Evolutionary conservation across 331 rosid species (phyloP), one percentile per base, ranked within the genome.

Genomic region (Cydonia oblonga): DNA sequence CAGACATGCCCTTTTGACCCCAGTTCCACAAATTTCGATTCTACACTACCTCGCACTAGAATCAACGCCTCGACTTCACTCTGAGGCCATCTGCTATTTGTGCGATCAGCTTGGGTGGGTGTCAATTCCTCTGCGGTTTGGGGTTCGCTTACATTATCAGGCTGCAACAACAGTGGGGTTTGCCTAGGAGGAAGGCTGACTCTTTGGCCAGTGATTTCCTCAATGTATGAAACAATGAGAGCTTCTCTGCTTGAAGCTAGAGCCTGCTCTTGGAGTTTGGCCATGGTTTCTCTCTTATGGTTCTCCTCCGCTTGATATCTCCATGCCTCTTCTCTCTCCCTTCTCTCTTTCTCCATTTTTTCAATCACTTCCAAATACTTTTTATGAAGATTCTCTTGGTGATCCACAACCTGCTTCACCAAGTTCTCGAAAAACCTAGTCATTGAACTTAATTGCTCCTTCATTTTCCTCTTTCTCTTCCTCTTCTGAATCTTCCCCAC

Each of bases 151-250:
- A 26, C 19, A 65, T 49, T 9, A 68, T 44, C 64, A 23, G 68
- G 46, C 38, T 62, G 79, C 42, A 51, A 62, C 65, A 76, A 12
- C 15, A 70, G n/a, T 51, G 70, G 70, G 64, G 9, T 33, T 30
- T 32, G 7, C 71, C 71, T 63, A 51, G 76, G 28, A 54, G 82
- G 78, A 67, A 72, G 64, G 22, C 7, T 38, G 24, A 79, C 53
- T 28, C 52, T 73, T 68, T 73, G 78, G 61, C 82, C 78, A 2
- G 78, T 79, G 75, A 79, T 79, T 66, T 79, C 62, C 75, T 73
- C 82, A 29, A 79, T 49, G 82, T 79, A 73, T 25, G 78, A 79
- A 24, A 79, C 75, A 58, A 79, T 73, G 24, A 66, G 46, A 20
- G 75, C 70, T 59, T 79, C 78, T 73, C 82, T 79, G 20, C 61